Base-by-base conservation (phyloP, 441 rosid species). In the Croton setiger region DNA sequence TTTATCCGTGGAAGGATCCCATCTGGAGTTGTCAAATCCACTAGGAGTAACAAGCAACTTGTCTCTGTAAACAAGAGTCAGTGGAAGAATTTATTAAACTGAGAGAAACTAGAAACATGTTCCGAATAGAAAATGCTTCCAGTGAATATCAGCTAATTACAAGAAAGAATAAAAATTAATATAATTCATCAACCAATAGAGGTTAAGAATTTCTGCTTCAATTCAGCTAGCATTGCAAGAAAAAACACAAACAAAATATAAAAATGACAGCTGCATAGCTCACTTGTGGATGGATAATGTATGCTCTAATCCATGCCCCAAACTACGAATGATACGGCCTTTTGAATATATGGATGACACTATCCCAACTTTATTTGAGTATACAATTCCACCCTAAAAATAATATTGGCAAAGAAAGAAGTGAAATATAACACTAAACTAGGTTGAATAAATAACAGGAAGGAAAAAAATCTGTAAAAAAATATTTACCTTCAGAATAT, bases 301-400 rank as follows among this genome's bases (percentile, higher is more conserved):
- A 64, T 80, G 72, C 75, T 87, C 90, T 61, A 91, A 67, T 47
- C 92, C 92, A 72, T 80, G 82, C 74, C 80, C 70, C 51, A 80
- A 74, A 75, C 75, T 72, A 62, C 49, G 77, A 72, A 84, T 74
- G 52, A 82, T 77, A 67, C 74, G 77, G 67, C 80, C 80, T 81
- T 86, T 86, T n/a, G 91, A 78, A 79, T 81, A 74, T 63, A 81
- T 64, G 14, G 90, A 79, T 56, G 92, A 74, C 79, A 91, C 69
- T 45, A 85, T 73, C 56, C 83, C 71, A 74, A 89, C 93, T 80
- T 85, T 86, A 79, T 91, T 91, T 0, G 97, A 87, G 85, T 87
- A 89, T 75, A 91, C 88, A 59, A 91, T 37, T 64, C 93, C 96
- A 66, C 97, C 97, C 97, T 91, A 86, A 60, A 76, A 72, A 72